Evolutionary conservation across 2,329 filamentous ascomycete species (phyloP).

Genomic region (Chaetothyriales sp.): DNA sequence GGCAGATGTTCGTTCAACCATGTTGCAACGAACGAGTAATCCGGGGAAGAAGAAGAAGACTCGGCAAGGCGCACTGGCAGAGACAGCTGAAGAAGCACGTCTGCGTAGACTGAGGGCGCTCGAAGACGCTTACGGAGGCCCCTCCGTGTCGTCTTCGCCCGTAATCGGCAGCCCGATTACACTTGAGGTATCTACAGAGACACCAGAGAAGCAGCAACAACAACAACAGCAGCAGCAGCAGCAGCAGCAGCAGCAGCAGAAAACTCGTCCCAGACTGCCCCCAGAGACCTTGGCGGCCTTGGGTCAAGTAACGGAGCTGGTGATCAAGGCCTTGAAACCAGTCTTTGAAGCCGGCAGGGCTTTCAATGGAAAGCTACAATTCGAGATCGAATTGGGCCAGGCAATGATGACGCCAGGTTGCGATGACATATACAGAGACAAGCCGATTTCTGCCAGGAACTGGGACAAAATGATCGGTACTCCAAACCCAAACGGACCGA

Average conservation of each 20-base stretch:
- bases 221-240: neutral
- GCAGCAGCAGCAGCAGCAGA: neutral
- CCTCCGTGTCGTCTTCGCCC: neutral
- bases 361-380: constrained; percentile 23
- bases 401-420: constrained; percentile 13
- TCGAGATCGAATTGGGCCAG: constrained; percentile 28
- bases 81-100: neutral
- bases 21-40: constrained; percentile 12
- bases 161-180: too few relatives aligned
- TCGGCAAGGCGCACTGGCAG: constrained; percentile 1
- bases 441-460: constrained; percentile 5
- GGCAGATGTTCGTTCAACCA: constrained; percentile 9
- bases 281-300: neutral
- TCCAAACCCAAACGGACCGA: constrained; percentile 1
- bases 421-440: constrained; percentile 1
- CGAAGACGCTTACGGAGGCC: neutral
- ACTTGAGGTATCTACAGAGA: neutral
- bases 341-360: constrained; percentile 23
- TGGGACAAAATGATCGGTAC: constrained; percentile 23
- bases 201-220: neutral
- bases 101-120: neutral
- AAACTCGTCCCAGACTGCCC: neutral
- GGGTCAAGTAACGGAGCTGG: constrained; percentile 8
- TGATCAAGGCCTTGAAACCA: constrained; percentile 22
- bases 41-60: constrained; percentile 9